Evolutionary conservation across 1,284 basidiomycete genomes (phyloP), one percentile per base, ranked within the genome.

Genomic region (Leccinum variabile): DNA sequence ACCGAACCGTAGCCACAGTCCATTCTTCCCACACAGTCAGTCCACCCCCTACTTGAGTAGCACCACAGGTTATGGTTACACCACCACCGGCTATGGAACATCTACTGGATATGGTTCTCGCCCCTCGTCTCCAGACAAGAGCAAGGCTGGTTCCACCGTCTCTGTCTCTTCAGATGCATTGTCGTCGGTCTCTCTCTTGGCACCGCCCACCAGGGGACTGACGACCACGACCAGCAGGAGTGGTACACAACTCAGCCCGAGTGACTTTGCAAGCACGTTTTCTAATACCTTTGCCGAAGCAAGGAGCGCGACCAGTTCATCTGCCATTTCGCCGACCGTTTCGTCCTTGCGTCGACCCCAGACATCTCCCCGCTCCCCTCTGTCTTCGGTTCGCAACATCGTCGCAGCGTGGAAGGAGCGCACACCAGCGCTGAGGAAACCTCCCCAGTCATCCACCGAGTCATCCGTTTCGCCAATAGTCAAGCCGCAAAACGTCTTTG

Each of bases 381-480:
- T 91, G 14, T 80, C 84, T 0, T 87, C 87, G 11, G 89, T 94
- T 37, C 82, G 89, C 30, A 93, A 90, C 65, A 88, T 94, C 63
- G 88, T 95, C 11, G 84, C 87, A 0, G 81, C 88, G 3, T 94
- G 91, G 91, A 91, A 89, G 72, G 87, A 87, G 66, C 83, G 84
- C 35, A 86, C 83, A 2, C 88, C 80, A 3, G 76, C 74, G 52
- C 69, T 75, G 46, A 77, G 67, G 50, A 72, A 73, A 60, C 58
- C 64, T 35, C 60, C 59, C 1, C 54, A 65, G 16, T 69, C 73
- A 14, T 63, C 71, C 55, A 67, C 73, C 1, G 64, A 69, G 2
- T 66, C 67, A 2, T 69, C 74, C 4, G 56, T 70, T 54, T 73
- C 73, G 16, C 65, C 69, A 1, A 59, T 64, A 14, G 37, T 61